Base-by-base conservation (phyloP, 352 stramenopile genomes). In the Pythium insidiosum region DNA sequence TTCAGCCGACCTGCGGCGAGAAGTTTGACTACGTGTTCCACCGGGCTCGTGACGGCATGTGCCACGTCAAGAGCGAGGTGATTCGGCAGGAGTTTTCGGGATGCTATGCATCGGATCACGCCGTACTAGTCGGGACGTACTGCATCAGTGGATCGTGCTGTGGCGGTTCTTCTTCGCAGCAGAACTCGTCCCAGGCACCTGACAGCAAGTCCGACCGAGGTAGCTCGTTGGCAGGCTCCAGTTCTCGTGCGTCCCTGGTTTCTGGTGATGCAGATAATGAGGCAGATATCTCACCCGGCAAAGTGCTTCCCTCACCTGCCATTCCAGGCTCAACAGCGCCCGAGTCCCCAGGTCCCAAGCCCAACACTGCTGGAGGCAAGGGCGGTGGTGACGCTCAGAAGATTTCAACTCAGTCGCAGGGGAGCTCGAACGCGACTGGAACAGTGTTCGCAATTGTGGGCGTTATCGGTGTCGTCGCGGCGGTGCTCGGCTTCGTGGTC, bases 81-180 rank as follows among this genome's bases (percentile, higher is more conserved):
- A 68, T 81, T 9, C 77, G 74, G 12, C 68, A 79, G 28, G 33
- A 65, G 13, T 89, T 84, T 38, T 39, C 63, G 19, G 73, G 73
- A 4, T 89, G 76, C 60, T 89, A 89, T 46, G 68, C 76, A 18
- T 89, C 76, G 1, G 76, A 89, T 34, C 76, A 89, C 56, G 76
- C 76, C 0, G 72, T 58, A 13, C 45, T 87, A 10, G 18, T 85
- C 15, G 59, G 60, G n/a, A 63, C 38, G 15, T 89, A 74, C 50
- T 89, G 76, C 50, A 43, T 85, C 20, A 61, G 62, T 3, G 72
- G 73, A 21, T 58, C 56, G 19, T 89, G 77, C 50, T 88, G 77
- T 44, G 56, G 56, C 24, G 61, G 43, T 38, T n/a, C n/a, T n/a
- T n/a, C n/a, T n/a, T 30, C 33, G 6, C 16, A 10, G 18, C 6